A percentile compares a stretch with the other conserved stretches of the same genome.
phyloP scores from a whole-genome alignment of 352 stramenopile species.

The Phytopythium boreale region DNA sequence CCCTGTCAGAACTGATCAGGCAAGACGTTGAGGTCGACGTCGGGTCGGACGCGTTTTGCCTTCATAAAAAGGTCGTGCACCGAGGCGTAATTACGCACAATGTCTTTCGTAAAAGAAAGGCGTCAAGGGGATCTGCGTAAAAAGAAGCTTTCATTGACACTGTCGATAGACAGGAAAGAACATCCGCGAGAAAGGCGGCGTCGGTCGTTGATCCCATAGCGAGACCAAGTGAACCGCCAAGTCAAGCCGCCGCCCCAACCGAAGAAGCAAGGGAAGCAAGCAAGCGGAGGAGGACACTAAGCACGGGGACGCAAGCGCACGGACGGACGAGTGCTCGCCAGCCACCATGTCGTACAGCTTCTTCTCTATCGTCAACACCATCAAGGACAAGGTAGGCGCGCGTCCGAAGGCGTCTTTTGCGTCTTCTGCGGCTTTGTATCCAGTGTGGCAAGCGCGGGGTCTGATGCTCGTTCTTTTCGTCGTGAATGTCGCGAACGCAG shows the following conservation, averaged over 20 bases:
- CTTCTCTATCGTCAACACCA: constrained; percentile 41
- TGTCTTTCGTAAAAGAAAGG: not conserved
- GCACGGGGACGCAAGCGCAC: not conserved
- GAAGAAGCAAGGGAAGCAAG: not conserved
- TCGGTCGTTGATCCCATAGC: too few species aligned
- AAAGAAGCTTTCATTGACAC: not conserved
- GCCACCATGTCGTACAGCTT: constrained; percentile 46
- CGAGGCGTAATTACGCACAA: not conserved
- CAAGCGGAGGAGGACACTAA: not conserved
- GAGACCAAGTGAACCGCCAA: not conserved
- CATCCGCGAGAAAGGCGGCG: too few species aligned
- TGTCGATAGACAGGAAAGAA: too few species aligned
- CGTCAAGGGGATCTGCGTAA: not conserved
- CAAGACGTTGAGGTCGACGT: not conserved
- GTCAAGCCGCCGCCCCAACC: too few species aligned
- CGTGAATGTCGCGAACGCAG: constrained; percentile 28
- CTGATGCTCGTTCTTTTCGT: not conserved
- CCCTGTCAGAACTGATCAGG: not conserved
- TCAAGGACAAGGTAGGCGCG: constrained; percentile 33
- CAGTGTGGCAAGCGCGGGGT: not conserved
- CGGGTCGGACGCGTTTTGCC: not conserved
- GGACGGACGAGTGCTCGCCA: not conserved
- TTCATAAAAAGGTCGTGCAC: too few species aligned
- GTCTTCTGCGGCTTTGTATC: not conserved
- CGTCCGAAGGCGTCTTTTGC: not conserved